phyloP scores from a whole-genome alignment of 192 early-diverging fungal genomes.

The Backusella westeae region DNA sequence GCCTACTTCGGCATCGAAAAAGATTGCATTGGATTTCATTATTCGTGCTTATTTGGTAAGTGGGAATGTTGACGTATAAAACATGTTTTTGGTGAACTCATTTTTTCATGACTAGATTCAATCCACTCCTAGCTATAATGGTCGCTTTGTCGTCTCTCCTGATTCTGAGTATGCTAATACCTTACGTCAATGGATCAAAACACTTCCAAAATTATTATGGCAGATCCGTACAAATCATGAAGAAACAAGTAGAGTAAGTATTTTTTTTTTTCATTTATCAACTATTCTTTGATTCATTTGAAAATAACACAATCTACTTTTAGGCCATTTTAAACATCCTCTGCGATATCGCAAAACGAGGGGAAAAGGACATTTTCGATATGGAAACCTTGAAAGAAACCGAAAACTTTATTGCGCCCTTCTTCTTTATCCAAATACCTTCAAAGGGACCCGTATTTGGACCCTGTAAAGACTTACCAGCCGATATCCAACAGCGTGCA shows the following conservation, averaged over 20 bases:
- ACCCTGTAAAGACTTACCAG: constrained; percentile 40
- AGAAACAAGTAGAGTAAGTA: constrained; percentile 42
- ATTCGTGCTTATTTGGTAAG: constrained; percentile 28
- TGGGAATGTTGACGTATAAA: too few species aligned
- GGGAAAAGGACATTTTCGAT: constrained; percentile 32
- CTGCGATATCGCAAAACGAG: constrained; percentile 37
- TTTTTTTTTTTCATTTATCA: background rate
- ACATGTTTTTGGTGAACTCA: background rate
- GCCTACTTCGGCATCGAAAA: constrained; percentile 34
- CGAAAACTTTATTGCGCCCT: constrained; percentile 30
- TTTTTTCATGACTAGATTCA: constrained; percentile 29
- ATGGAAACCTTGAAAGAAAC: constrained; percentile 21
- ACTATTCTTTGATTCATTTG: background rate
- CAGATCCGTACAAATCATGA: constrained; percentile 43
- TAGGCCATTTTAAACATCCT: constrained; percentile 36
- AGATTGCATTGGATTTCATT: constrained; percentile 30
- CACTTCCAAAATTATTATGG: constrained; percentile 50
- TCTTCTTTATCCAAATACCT: constrained; percentile 30
- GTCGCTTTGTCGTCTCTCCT: constrained; percentile 28
- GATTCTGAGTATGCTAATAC: constrained; percentile 18
- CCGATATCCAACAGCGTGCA: constrained; percentile 41
- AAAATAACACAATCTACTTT: background rate
- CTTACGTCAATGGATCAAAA: constrained; percentile 37
- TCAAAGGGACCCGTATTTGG: constrained; percentile 42
- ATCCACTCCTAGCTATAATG: constrained; percentile 40